A percentile compares a stretch with the other conserved stretches of the same genome.
Evolutionary conservation across 2,329 filamentous ascomycete species (phyloP).

Genomic region (Hysterium pulicare): DNA sequence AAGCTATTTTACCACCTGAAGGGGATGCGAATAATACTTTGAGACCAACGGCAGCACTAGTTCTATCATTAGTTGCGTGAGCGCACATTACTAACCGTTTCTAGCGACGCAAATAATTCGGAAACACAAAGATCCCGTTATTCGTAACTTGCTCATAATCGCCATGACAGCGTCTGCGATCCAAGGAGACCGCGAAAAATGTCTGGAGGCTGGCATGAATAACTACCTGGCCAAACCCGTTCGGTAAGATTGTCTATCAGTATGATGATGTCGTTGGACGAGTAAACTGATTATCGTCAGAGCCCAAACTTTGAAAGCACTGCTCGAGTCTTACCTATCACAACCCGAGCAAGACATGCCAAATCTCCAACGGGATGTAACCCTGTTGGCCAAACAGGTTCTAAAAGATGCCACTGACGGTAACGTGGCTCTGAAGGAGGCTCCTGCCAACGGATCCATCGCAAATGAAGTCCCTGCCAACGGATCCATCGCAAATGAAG

Average conservation of each 20-base stretch:
- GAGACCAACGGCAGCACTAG: too few species aligned
- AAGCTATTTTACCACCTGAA: too few species aligned
- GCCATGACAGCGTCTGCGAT: conserved; percentile 97
- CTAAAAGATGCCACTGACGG: conserved; percentile 4
- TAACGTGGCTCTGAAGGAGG: not conserved
- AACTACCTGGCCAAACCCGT: conserved; percentile 96
- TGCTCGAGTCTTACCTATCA: conserved; percentile 67
- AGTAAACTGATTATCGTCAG: conserved; percentile 7
- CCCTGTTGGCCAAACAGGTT: conserved; percentile 38
- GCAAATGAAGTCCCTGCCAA: too few species aligned
- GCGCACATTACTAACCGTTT: not conserved
- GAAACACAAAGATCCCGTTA: conserved; percentile 69
- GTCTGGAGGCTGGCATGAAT: conserved; percentile 94
- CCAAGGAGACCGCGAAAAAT: conserved; percentile 91
- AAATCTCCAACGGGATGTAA: conserved; percentile 46
- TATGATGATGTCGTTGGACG: too few species aligned
- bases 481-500: too few species aligned
- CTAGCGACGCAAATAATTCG: conserved; percentile 75
- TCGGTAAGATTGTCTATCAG: conserved; percentile 39
- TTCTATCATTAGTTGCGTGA: too few species aligned
- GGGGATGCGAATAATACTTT: too few species aligned
- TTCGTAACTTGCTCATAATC: conserved; percentile 84
- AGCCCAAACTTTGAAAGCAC: conserved; percentile 78
- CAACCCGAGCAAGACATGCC: conserved; percentile 46
- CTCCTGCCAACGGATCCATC: too few species aligned